Percentiles rank a stretch among this genome's conserved stretches.
These are phyloP conservation scores for Coelastrella sp. DNA, from an alignment of 139 green algal genomes.

Conservation along the genomic window DNA sequence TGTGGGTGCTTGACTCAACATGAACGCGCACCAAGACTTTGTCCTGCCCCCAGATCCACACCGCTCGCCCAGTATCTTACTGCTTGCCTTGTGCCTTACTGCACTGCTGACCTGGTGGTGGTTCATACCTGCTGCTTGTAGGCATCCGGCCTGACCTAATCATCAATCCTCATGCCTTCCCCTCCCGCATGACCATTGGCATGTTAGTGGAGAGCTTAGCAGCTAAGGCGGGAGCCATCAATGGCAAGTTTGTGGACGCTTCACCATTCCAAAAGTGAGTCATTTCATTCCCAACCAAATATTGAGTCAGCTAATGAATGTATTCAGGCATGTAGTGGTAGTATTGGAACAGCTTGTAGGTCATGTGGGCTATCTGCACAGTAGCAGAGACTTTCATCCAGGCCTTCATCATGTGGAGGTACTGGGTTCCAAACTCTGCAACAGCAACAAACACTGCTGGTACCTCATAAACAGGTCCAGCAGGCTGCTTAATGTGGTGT, in stretches of 20 bases:
- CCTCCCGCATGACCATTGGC: slow-evolving; percentile 99
- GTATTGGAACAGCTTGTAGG: too few relatives aligned
- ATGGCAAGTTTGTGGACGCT: slow-evolving; percentile 91
- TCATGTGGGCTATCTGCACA: too few relatives aligned
- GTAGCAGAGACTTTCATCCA: slow-evolving; percentile 4
- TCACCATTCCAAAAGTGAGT: slow-evolving; percentile 89
- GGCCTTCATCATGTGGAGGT: slow-evolving; percentile 51
- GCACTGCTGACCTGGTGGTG: not conserved
- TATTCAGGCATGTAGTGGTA: too few relatives aligned
- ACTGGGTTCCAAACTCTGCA: slow-evolving; percentile 49
- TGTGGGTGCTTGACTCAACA: too few relatives aligned
- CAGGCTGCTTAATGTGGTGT: slow-evolving; percentile 9
- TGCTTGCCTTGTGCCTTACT: not conserved
- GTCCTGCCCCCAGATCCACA: too few relatives aligned
- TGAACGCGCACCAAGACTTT: too few relatives aligned
- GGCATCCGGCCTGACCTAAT: slow-evolving; percentile 94
- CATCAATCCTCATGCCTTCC: slow-evolving; percentile 99
- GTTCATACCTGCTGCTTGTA: not conserved
- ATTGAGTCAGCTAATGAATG: too few relatives aligned
- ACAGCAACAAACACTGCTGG: not conserved
- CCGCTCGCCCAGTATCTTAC: too few relatives aligned
- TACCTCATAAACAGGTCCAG: not conserved
- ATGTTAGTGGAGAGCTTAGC: slow-evolving; percentile 98
- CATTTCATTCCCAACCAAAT: too few relatives aligned
- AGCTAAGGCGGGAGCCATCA: slow-evolving; percentile 92